Evolutionary conservation across 176 grass and related monocot species (phyloP).

Genomic region (Aegilops speltoides): DNA sequence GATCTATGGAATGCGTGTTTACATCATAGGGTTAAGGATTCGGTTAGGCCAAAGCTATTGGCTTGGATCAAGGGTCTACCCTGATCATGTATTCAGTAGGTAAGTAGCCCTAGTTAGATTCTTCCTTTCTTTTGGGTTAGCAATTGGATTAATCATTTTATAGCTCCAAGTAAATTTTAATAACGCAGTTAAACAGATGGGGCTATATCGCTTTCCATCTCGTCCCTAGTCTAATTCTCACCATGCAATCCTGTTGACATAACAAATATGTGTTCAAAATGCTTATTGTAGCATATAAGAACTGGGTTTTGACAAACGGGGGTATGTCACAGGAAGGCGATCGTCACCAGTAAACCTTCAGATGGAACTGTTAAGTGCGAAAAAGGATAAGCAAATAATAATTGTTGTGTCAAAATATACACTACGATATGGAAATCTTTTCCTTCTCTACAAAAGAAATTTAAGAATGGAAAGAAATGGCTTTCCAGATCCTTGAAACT

Average conservation of each 20-base stretch:
- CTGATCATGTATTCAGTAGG: no score
- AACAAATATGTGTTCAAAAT: not conserved
- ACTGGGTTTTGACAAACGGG: slow-evolving; percentile 6
- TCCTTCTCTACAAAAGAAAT: slow-evolving; percentile 58
- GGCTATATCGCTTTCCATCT: not conserved
- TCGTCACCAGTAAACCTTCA: slow-evolving; percentile 8
- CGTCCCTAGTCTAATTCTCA: not conserved
- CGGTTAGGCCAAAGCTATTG: no score
- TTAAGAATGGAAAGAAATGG: slow-evolving; percentile 65
- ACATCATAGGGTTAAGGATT: not conserved
- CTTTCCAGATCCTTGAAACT: slow-evolving; percentile 57
- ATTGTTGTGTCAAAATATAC: slow-evolving; percentile 44
- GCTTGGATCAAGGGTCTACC: no score
- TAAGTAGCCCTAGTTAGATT: no score
- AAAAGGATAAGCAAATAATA: slow-evolving; percentile 46
- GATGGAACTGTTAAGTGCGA: slow-evolving; percentile 13
- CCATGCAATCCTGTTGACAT: not conserved
- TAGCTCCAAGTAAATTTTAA: not conserved
- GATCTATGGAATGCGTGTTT: slow-evolving; percentile 1
- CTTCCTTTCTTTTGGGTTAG: not conserved
- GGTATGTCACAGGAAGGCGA: not conserved
- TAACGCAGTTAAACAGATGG: slow-evolving; percentile 7
- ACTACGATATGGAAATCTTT: slow-evolving; percentile 42
- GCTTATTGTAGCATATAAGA: not conserved
- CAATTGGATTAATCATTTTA: slow-evolving; percentile 7